A percentile compares a stretch with the other conserved stretches of the same genome.
phyloP scores from a whole-genome alignment of 1,284 basidiomycete genomes.

The Rhodotorula sp. region DNA sequence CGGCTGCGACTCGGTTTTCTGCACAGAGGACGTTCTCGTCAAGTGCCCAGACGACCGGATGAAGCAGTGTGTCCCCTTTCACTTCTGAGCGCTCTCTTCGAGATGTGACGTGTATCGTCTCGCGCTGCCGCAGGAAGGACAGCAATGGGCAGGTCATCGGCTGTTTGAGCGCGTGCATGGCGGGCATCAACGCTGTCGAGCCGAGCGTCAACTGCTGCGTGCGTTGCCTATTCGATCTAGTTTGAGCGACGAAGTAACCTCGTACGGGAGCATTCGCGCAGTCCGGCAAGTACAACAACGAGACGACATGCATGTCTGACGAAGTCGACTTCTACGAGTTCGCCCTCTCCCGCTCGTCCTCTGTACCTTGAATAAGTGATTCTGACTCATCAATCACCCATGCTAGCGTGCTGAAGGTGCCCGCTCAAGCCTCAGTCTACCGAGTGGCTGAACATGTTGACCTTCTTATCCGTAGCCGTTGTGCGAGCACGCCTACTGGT shows the following conservation, averaged over 20 bases:
- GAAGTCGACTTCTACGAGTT: constrained; percentile 22
- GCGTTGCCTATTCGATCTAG: background rate
- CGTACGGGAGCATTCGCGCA: background rate
- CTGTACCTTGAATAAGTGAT: no score
- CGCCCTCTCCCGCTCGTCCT: background rate
- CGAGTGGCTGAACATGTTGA: background rate
- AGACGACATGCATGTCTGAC: background rate
- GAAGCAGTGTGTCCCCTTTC: constrained; percentile 6
- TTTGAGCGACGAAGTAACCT: fast-evolving
- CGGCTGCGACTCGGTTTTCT: constrained; percentile 13
- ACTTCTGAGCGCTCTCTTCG: background rate
- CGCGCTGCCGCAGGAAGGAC: constrained; percentile 4
- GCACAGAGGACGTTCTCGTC: constrained; percentile 9
- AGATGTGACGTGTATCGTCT: no score
- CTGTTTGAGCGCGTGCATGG: constrained; percentile 21
- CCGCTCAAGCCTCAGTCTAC: no score
- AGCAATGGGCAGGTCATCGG: constrained; percentile 15
- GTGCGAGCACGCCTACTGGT: constrained; percentile 22
- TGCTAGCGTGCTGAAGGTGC: constrained; percentile 11
- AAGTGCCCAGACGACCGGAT: constrained; percentile 25
- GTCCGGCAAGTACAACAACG: constrained; percentile 20
- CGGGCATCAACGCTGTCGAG: constrained; percentile 6
- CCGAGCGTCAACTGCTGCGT: constrained; percentile 26
- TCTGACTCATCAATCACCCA: no score
- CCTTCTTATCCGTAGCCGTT: background rate